Conservation (phyloP, 441 rosid species). For the Aquilaria agallochum region DNA sequence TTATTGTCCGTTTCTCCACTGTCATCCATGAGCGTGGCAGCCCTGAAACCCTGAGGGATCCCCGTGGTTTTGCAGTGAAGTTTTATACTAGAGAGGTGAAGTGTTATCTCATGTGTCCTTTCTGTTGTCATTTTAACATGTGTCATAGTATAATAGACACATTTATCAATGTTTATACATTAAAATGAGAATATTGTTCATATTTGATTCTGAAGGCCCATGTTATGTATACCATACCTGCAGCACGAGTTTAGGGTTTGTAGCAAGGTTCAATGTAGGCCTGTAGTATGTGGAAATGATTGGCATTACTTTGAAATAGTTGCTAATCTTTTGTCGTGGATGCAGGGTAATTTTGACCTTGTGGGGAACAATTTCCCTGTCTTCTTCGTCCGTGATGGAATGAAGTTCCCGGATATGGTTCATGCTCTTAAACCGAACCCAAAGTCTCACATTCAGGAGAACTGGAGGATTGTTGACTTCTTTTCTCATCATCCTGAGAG, state of each 20-base stretch:
- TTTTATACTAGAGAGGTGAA: constrained; percentile 64
- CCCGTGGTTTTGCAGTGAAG: constrained; percentile 97
- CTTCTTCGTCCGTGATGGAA: constrained; percentile 87
- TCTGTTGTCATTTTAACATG: too few species aligned
- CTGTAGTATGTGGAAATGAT: too few species aligned
- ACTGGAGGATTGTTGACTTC: constrained; percentile 90
- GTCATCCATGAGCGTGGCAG: constrained; percentile 23
- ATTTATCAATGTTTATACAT: too few species aligned
- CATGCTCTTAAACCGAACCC: constrained; percentile 96
- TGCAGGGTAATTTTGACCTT: constrained; percentile 92
- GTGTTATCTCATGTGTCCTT: too few species aligned
- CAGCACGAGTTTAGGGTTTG: too few species aligned
- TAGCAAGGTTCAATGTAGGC: too few species aligned
- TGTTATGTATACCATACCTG: too few species aligned
- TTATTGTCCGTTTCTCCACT: constrained; percentile 12
- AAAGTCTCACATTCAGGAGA: constrained; percentile 88
- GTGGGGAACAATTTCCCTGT: constrained; percentile 98
- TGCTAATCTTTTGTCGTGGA: constrained; percentile 1
- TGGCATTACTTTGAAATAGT: too few species aligned
- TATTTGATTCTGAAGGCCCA: too few species aligned
- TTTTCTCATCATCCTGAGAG: constrained; percentile 96
- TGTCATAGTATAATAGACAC: too few species aligned
- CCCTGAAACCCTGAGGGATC: constrained; percentile 33
- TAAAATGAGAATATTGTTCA: too few species aligned
- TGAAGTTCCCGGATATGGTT: constrained; percentile 94